phyloP scores from a whole-genome alignment of 2,329 filamentous ascomycete genomes.

The Chaetothyriales sp. region DNA sequence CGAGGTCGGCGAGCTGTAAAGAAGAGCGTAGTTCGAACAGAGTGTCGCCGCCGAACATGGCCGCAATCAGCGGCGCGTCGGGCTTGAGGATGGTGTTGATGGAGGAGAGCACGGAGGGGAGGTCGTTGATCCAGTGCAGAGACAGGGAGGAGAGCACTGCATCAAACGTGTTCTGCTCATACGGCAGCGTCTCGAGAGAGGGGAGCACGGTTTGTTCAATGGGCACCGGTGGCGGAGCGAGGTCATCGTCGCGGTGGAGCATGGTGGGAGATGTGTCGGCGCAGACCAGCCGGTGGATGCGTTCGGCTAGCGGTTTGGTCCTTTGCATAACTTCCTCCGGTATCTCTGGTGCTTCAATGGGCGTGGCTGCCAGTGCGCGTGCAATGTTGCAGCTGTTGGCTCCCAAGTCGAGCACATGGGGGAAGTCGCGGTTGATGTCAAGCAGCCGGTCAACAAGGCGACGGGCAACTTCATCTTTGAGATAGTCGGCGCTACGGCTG shows the following conservation, averaged over 20 bases:
- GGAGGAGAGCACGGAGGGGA: conserved; percentile 70
- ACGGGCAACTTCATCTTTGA: conserved; percentile 80
- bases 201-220: conserved; percentile 64
- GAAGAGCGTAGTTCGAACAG: conserved; percentile 88
- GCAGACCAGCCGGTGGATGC: conserved; percentile 62
- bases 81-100: conserved; percentile 81
- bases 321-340: conserved; percentile 8
- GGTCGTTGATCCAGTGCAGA: conserved; percentile 95
- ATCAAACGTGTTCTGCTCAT: conserved; percentile 64
- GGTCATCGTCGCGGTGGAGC: conserved; percentile 60
- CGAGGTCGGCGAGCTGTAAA: conserved; percentile 80
- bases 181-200: conserved; percentile 56
- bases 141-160: conserved; percentile 79
- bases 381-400: conserved; percentile 94
- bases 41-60: conserved; percentile 92
- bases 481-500: conserved; percentile 74
- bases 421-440: conserved; percentile 82
- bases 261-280: conserved; percentile 67
- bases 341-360: conserved; percentile 39
- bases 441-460: conserved; percentile 75
- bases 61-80: conserved; percentile 80
- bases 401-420: conserved; percentile 76
- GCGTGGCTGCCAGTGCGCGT: conserved; percentile 55
- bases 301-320: conserved; percentile 47
- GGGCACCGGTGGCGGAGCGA: conserved; percentile 48